phyloP scores from a whole-genome alignment of 2,329 filamentous ascomycete genomes.

The Fusarium coffeatum region DNA sequence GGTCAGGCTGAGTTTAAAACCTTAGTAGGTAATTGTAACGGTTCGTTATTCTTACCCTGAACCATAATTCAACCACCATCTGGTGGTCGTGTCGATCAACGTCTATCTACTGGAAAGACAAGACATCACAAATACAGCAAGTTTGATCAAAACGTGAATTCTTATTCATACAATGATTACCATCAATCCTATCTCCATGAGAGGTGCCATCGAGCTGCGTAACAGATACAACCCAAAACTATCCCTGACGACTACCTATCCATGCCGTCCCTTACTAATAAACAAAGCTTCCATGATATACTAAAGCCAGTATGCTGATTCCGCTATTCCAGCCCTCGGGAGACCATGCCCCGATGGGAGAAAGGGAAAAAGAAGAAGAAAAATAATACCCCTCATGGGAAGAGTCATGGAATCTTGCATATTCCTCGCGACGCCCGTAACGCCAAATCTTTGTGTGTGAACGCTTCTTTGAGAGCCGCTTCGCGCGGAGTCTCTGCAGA shows the following conservation, averaged over 20 bases:
- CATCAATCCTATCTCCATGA: conserved; percentile 38
- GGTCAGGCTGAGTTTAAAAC: background rate
- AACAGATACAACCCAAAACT: conserved; percentile 15
- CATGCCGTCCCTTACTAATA: conserved; percentile 20
- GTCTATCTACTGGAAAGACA: background rate
- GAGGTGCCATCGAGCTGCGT: conserved; percentile 15
- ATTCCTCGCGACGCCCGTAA: conserved; percentile 46
- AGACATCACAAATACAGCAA: background rate
- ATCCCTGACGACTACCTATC: conserved; percentile 13
- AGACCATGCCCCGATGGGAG: conserved; percentile 7
- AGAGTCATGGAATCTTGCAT: conserved; percentile 41
- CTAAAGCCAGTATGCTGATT: conserved; percentile 38
- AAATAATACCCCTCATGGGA: conserved; percentile 32
- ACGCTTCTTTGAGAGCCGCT: conserved; percentile 41
- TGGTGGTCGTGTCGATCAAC: background rate
- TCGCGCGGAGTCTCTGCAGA: conserved; percentile 51
- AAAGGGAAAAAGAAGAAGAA: conserved; percentile 25
- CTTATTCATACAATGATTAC: conserved; percentile 47
- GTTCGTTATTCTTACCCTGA: background rate
- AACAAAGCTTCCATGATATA: conserved; percentile 32
- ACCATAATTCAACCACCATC: background rate
- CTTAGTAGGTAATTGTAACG: background rate
- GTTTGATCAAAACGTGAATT: conserved; percentile 35
- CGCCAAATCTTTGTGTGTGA: conserved; percentile 41
- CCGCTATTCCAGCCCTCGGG: conserved; percentile 10